Evolutionary conservation across 495 filamentous ascomycete genomes (phyloP).

Genomic region (Parathielavia hyrcaniae): DNA sequence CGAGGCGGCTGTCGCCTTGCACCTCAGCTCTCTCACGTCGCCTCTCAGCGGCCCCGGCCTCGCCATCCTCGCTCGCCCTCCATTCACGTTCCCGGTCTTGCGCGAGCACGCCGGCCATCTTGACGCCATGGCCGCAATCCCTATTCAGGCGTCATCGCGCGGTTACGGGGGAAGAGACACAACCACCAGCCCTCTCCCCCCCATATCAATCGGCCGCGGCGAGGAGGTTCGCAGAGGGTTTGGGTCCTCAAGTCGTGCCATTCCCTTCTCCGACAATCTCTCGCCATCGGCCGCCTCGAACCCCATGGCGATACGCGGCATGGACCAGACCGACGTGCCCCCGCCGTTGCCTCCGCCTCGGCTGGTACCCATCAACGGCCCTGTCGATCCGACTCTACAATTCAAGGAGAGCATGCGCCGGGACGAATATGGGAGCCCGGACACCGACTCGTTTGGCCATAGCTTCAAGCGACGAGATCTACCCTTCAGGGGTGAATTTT

Average conservation of each 20-base stretch:
- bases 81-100: background rate
- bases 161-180: conserved; percentile 22
- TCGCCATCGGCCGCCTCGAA: conserved; percentile 30
- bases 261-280: conserved; percentile 25
- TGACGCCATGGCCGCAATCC: conserved; percentile 28
- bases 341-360: conserved; percentile 48
- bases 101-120: background rate
- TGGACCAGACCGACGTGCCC: conserved; percentile 29
- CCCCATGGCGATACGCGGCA: conserved; percentile 36
- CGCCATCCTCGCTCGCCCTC: background rate
- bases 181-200: conserved; percentile 23
- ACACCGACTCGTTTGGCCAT: conserved; percentile 28
- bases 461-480: conserved; percentile 24
- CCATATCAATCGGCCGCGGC: conserved; percentile 28
- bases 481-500: conserved; percentile 27
- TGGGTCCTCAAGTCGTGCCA: conserved; percentile 13
- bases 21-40: conserved; percentile 12
- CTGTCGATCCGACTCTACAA: conserved; percentile 29
- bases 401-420: conserved; percentile 26
- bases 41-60: background rate
- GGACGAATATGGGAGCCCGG: conserved; percentile 19
- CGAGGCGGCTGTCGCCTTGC: conserved; percentile 17
- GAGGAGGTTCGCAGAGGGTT: conserved; percentile 20
- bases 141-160: conserved; percentile 25
- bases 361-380: conserved; percentile 36